Conservation (phyloP, 176 grass and related monocot species). For the Paspalum notatum region DNA sequence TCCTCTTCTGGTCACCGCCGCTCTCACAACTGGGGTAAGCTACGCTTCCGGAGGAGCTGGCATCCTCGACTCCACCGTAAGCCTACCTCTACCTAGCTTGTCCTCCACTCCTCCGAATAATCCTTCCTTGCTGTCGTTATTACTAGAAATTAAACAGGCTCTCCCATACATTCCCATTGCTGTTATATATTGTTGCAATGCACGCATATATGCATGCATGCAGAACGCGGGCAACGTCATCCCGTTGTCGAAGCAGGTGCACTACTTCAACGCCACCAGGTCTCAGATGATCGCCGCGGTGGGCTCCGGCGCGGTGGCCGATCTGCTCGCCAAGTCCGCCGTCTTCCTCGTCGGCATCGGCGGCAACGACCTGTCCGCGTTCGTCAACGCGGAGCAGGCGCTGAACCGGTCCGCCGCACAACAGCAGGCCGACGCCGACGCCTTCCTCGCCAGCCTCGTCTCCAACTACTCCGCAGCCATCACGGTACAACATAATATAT, state of each 20-base stretch:
- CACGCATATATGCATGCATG: not conserved
- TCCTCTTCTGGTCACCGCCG: not conserved
- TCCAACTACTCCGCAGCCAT: conserved; percentile 35
- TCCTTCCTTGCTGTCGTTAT: too few relatives aligned
- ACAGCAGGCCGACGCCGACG: not conserved
- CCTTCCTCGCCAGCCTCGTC: conserved; percentile 12
- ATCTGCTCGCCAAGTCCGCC: conserved; percentile 28
- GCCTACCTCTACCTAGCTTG: too few relatives aligned
- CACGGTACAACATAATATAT: not conserved
- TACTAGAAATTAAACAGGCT: too few relatives aligned
- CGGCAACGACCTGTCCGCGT: conserved; percentile 38
- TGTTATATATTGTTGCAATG: too few relatives aligned
- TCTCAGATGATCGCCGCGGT: conserved; percentile 19
- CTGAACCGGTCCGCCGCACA: not conserved
- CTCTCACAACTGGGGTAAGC: not conserved
- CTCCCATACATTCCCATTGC: too few relatives aligned
- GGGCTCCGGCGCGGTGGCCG: not conserved
- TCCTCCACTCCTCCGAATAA: too few relatives aligned
- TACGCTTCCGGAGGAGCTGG: not conserved
- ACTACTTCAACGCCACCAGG: conserved; percentile 33
- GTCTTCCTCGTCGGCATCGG: conserved; percentile 17
- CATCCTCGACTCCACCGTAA: conserved; percentile 36
- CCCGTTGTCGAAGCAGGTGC: conserved; percentile 41
- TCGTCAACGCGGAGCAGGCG: not conserved
- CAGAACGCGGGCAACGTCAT: conserved; percentile 26